A percentile compares a stretch with the other conserved stretches of the same genome.
Conservation (phyloP, 305 asterid species). For the Fraxinus velutina region DNA sequence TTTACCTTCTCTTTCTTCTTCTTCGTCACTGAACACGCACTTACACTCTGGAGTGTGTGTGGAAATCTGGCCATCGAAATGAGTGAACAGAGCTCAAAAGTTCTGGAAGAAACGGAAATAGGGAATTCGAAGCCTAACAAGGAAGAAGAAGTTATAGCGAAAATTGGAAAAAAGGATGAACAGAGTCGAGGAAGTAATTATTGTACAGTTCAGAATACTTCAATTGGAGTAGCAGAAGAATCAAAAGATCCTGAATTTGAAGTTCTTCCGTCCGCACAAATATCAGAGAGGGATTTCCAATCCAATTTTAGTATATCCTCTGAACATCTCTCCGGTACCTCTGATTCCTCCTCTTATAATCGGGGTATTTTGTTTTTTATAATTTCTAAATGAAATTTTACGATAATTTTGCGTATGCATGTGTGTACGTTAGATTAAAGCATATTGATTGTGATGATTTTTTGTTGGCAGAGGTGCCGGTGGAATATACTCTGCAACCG, state of each 20-base stretch:
- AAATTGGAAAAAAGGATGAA: conserved; percentile 23
- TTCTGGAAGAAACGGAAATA: conserved; percentile 1
- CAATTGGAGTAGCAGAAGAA: conserved; percentile 21
- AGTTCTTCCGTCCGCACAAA: conserved; percentile 41
- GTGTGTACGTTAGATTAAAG: not conserved
- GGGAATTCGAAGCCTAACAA: conserved; percentile 22
- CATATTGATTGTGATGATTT: conserved; percentile 21
- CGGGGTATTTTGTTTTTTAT: not conserved
- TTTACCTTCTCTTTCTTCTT: not conserved
- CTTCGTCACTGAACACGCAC: conserved; percentile 36
- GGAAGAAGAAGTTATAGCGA: conserved; percentile 24
- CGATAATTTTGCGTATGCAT: conserved; percentile 8
- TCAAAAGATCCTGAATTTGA: conserved; percentile 29
- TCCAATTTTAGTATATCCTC: conserved; percentile 40
- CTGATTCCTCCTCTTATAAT: not conserved
- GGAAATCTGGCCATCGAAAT: conserved; percentile 47
- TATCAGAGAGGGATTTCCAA: conserved; percentile 24
- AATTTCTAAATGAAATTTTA: not conserved
- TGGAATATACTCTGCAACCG: conserved; percentile 47
- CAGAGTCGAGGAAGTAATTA: conserved; percentile 31
- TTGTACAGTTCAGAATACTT: conserved; percentile 26
- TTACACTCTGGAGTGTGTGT: conserved; percentile 34
- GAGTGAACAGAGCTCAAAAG: conserved; percentile 30
- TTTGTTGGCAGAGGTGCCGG: conserved; percentile 58
- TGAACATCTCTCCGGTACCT: conserved; percentile 46